phyloP scores from a whole-genome alignment of 176 grass and related monocot genomes.

The Secale cereale region DNA sequence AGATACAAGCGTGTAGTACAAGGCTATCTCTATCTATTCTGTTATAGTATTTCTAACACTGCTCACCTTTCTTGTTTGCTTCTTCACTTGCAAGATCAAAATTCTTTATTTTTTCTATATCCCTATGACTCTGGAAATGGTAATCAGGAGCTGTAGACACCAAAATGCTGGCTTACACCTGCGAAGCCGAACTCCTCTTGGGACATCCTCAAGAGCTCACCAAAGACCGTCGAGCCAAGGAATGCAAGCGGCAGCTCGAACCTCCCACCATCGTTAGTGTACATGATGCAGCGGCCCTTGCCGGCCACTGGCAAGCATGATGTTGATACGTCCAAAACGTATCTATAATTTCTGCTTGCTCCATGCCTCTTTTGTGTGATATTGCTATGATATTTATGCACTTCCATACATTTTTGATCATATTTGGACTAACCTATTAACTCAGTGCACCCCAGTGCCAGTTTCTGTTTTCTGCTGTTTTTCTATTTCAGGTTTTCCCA shows the following conservation, averaged over 20 bases:
- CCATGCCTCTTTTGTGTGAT: too few species aligned
- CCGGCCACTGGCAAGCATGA: not conserved
- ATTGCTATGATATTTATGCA: too few species aligned
- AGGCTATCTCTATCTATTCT: too few species aligned
- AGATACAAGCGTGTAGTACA: too few species aligned
- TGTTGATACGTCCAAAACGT: too few species aligned
- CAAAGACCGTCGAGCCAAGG: slow-evolving; percentile 22
- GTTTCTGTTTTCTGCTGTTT: too few species aligned
- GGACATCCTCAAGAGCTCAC: slow-evolving; percentile 35
- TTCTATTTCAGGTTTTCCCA: too few species aligned
- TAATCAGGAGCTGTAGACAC: slow-evolving; percentile 25
- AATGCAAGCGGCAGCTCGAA: slow-evolving; percentile 46
- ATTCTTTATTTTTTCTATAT: not conserved
- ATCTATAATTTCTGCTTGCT: too few species aligned
- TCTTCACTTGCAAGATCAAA: not conserved
- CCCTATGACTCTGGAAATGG: not conserved
- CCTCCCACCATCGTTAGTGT: slow-evolving; percentile 1
- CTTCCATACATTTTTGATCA: too few species aligned
- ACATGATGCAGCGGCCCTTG: slow-evolving; percentile 23
- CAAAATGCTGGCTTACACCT: not conserved
- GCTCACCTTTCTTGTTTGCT: not conserved
- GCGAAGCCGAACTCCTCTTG: slow-evolving; percentile 48
- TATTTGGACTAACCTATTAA: too few species aligned
- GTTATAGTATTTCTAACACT: not conserved
- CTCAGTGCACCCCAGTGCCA: too few species aligned